These are phyloP conservation scores for Penicillium bialowiezense DNA, from an alignment of 495 filamentous ascomycete genomes.

Conservation along the genomic window DNA sequence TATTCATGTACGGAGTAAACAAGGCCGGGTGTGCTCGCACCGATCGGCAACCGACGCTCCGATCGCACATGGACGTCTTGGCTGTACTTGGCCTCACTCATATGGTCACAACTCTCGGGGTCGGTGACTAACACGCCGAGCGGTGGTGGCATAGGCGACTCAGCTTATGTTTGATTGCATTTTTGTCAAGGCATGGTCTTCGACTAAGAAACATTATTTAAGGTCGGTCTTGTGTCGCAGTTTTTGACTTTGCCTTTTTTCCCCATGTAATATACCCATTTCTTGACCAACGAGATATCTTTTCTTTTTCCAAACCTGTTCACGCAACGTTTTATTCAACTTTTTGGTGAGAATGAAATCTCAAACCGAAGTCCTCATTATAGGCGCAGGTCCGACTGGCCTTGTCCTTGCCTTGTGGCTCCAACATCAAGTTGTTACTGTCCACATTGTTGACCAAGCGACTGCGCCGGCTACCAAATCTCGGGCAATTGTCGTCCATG, in stretches of 20 bases:
- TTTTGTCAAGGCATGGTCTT: background rate
- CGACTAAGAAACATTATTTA: background rate
- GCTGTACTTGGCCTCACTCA: background rate
- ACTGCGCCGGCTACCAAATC: conserved; percentile 26
- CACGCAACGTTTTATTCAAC: background rate
- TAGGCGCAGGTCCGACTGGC: conserved; percentile 42
- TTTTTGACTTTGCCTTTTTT: too few species aligned
- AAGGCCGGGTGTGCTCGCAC: background rate
- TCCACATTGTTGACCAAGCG: conserved; percentile 37
- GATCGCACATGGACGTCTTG: background rate
- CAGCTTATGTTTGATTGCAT: background rate
- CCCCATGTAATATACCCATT: too few species aligned
- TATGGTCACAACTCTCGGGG: conserved; percentile 3
- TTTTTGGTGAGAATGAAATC: conserved; percentile 8
- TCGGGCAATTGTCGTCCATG: conserved; percentile 37
- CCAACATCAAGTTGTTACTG: conserved; percentile 27
- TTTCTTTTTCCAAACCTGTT: too few species aligned
- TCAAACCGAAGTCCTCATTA: conserved; percentile 34
- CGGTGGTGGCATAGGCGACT: background rate
- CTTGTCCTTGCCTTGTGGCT: conserved; percentile 42
- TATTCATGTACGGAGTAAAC: background rate
- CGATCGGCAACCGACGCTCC: conserved; percentile 12
- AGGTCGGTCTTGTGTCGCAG: background rate
- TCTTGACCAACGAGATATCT: too few species aligned
- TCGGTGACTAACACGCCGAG: conserved; percentile 15